A percentile compares a stretch with the other conserved stretches of the same genome.
Conservation (phyloP, 2,329 filamentous ascomycete species). For the Exophiala calicioides region DNA sequence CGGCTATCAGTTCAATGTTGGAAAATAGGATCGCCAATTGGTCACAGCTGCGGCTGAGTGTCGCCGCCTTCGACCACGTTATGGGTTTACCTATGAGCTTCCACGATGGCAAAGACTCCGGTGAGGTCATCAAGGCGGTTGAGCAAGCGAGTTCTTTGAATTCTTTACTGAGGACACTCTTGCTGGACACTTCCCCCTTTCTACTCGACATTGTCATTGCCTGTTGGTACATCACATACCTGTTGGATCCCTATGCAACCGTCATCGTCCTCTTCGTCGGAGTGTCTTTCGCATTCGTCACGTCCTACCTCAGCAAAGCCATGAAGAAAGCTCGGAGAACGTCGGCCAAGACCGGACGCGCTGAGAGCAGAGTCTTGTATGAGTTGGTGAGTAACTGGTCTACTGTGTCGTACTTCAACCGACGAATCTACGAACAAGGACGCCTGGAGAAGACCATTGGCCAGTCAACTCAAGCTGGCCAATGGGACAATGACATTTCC, state of each 20-base stretch:
- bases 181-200: background rate
- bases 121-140: background rate
- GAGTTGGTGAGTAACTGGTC: background rate
- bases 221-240: background rate
- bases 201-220: background rate
- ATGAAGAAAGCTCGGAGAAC: background rate
- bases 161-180: background rate
- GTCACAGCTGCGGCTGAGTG: background rate
- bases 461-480: too few species aligned
- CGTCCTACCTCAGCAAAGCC: background rate
- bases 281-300: background rate
- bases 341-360: background rate
- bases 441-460: too few species aligned
- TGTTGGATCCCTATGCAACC: background rate
- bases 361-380: background rate
- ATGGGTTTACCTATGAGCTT: slow-evolving; percentile 7
- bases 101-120: background rate
- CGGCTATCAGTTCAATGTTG: too few species aligned
- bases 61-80: background rate
- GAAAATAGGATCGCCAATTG: background rate
- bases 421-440: too few species aligned
- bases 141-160: background rate
- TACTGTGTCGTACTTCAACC: too few species aligned
- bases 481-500: too few species aligned
- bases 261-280: background rate